Evolutionary conservation across 2,329 filamentous ascomycete genomes (phyloP).

Genomic region (Parastagonospora nodorum): DNA sequence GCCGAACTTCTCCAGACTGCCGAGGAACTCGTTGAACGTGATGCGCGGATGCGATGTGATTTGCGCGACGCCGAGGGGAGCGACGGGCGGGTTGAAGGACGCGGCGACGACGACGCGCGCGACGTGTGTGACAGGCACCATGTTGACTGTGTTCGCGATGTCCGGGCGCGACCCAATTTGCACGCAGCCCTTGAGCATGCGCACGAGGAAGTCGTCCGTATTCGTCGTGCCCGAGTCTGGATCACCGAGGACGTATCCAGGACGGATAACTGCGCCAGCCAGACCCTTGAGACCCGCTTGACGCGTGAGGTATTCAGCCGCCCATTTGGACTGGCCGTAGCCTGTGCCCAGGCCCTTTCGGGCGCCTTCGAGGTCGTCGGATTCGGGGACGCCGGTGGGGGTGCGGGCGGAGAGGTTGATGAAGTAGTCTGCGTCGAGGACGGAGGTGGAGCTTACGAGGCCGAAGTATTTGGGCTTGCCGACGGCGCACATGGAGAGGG

Average conservation of each 20-base stretch:
- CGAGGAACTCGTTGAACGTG: constrained; percentile 78
- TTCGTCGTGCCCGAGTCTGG: constrained; percentile 69
- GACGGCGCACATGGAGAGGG: constrained; percentile 73
- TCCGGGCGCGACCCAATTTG: constrained; percentile 75
- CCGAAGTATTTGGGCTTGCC: constrained; percentile 79
- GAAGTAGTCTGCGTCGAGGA: constrained; percentile 82
- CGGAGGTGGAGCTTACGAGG: constrained; percentile 82
- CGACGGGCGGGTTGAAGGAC: constrained; percentile 66
- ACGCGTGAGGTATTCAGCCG: constrained; percentile 71
- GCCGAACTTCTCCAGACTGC: constrained; percentile 71
- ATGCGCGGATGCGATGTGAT: constrained; percentile 81
- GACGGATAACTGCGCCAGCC: constrained; percentile 74
- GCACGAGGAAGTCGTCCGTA: constrained; percentile 88
- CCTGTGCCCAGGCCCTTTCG: constrained; percentile 78
- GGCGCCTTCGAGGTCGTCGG: constrained; percentile 78
- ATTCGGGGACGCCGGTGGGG: constrained; percentile 69
- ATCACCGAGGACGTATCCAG: constrained; percentile 85
- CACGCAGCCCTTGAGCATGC: constrained; percentile 84
- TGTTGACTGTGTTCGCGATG: constrained; percentile 87
- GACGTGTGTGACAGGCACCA: constrained; percentile 85
- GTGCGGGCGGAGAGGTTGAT: constrained; percentile 71
- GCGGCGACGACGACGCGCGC: constrained; percentile 78
- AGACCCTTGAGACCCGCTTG: constrained; percentile 81
- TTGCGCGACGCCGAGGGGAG: constrained; percentile 68
- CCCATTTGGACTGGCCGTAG: constrained; percentile 93